Evolutionary conservation across 179 eudicot species (phyloP), one percentile per base, ranked within the genome.

Genomic region (Carnegiea gigantea): DNA sequence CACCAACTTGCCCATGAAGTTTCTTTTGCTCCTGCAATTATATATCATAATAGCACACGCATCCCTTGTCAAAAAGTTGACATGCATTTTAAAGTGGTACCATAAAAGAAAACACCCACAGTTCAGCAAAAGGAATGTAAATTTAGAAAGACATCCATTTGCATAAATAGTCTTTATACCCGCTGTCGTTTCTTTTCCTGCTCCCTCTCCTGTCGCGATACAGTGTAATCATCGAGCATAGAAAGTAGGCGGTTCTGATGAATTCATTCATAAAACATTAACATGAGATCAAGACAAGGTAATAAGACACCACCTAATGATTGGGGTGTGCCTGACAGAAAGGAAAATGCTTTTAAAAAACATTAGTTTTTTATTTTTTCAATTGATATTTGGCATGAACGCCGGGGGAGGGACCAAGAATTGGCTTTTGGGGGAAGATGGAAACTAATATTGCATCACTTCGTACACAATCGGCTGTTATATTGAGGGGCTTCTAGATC

Each of bases 11-110:
- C 73, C 95, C 99, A 84, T 96, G 97, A 74, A 90, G 90, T 84
- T 92, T 96, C 92, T 94, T 96, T 80, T 94, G 94, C 83, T 96
- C 99, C 99, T 96, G 89, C 81, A 73, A 79, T 84, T 20, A 62
- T 73, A 68, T n/a, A 75, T 75, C 49, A 68, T 6, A 70, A 51
- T 40, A 77, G 65, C 38, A 38, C 18, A 17, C 9, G 57, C 57
- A 60, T 70, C 54, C 67, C 40, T 75, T 18, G 59, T 38, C 38
- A 79, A 79, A 23, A 30, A 8, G 60, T 40, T 21, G 72, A 71
- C 49, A 30, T 33, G 17, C 11, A 60, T 46, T 51, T 67, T 23
- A 78, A n/a, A 5, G 70, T 38, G 23, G 11, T 44, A 11, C 24
- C 33, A 24, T 49, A n/a, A 40, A 23, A 23, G 5, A 11, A 43